Evolutionary conservation across 2,329 filamentous ascomycete genomes (phyloP), one percentile per base, ranked within the genome.

Genomic region (Phialophora chinensis): DNA sequence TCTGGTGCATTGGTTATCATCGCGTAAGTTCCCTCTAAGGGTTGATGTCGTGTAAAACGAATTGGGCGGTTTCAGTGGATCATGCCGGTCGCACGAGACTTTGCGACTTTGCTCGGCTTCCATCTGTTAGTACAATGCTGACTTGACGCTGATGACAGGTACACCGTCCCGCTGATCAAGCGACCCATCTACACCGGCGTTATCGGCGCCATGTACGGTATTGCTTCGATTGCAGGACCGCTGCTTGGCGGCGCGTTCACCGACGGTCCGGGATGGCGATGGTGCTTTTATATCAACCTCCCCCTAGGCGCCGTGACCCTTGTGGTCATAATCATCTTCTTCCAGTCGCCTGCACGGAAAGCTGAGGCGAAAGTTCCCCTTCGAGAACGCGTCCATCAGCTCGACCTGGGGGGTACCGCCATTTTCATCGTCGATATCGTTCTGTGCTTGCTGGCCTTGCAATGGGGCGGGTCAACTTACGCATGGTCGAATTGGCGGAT

Each of bases 111-210:
- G 4, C 38, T 8, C 38, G 6, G 38, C 7, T n/a, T 44, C 38
- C 38, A 44, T n/a, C 17, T 44, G 38, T 7, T 44, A 44, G 14
- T n/a, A 44, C 17, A 7, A 44, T 44, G 38, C 38, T 44, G 38
- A 44, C 38, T 44, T 17, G 38, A n/a, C 14, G 38, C 14, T 20
- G 38, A n/a, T 44, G 14, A 7, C n/a, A 44, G 38, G 17, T 44
- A 75, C 55, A 73, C 72, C 6, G 81, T 87, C 56, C 85, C 86
- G 4, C 79, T 88, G 8, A 75, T 81, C 7, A 84, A 85, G 71
- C 79, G 86, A 35, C 86, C 82, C 7, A 75, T 85, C 33, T 85
- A 83, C 27, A 85, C 85, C 62, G 85, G 85, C 29, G 73, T 87
- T 49, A 72, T 81, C 7, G 80, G 80, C 7, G 75, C 74, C 0